Conservation (phyloP, 176 grass and related monocot genomes). For the Hsuehochloa calcarea region DNA sequence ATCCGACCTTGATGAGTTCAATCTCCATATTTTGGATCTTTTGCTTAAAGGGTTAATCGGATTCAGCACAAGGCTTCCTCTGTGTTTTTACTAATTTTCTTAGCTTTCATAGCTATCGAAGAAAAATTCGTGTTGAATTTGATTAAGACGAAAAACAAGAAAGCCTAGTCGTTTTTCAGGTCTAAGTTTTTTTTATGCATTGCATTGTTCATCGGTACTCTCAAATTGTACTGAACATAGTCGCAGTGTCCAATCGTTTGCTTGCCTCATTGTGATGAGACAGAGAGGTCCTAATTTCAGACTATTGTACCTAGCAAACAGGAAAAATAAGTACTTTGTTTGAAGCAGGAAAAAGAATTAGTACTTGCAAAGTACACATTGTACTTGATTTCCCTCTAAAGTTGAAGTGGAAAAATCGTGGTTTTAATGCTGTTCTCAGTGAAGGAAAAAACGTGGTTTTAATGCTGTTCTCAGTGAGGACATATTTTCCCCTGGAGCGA, state of each 20-base stretch:
- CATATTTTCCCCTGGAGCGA: neutral
- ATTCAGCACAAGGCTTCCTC: no score
- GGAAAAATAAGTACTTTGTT: neutral
- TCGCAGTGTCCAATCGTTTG: slow-evolving; percentile 18
- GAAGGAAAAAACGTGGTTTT: no score
- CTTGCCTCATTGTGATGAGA: neutral
- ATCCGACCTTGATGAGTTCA: no score
- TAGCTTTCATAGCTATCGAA: no score
- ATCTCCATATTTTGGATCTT: no score
- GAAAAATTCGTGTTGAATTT: no score
- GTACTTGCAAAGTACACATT: neutral
- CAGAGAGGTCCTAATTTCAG: slow-evolving; percentile 29
- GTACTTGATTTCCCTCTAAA: neutral
- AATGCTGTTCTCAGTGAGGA: no score
- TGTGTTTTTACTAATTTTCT: no score
- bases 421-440: neutral
- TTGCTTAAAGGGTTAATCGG: no score
- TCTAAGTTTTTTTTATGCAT: neutral
- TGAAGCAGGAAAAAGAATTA: neutral
- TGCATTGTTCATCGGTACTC: slow-evolving; percentile 7
- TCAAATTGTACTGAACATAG: neutral
- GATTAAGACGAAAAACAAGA: no score
- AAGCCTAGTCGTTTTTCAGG: no score
- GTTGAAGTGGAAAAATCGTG: slow-evolving; percentile 14
- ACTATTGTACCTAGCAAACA: neutral